Base-by-base conservation (phyloP, 306 rosid species). In the Casuarina equisetifolia region DNA sequence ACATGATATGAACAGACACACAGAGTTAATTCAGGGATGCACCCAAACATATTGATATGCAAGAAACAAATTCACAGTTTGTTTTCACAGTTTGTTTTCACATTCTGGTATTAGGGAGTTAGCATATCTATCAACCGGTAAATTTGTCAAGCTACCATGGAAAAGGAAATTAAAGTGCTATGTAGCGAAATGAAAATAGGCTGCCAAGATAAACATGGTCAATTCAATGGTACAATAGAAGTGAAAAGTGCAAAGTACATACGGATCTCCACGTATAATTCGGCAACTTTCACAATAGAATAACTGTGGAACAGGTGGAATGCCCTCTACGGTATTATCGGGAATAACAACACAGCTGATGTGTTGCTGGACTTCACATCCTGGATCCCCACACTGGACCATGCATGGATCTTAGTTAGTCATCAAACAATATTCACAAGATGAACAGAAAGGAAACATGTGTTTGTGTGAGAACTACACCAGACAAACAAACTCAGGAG, bases 231-330 rank as follows among this genome's bases (percentile, higher is more conserved):
- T 6, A 35, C 13, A 67, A 42, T 39, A 40, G 8, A 6, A 39
- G n/a, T 1, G 50, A 50, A 6, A 63, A 63, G 15, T 63, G 9
- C 19, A 63, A 0, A 9, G n/a, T 67, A 67, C 71, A 67, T 67
- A 67, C 71, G 71, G 71, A 67, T 67, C 71, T 15, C 50, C 71
- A n/a, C 51, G 71, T 67, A 40, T 40, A 17, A 67, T 67, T 67
- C 71, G 71, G 15, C 71, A 67, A 10, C 9, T 42, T 42, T 42
- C 71, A 42, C 71, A 67, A 42, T 67, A 67, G 71, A 67, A 66
- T 42, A 66, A 62, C 35, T 43, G 25, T 5, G 71, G 71, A 42
- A 67, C 32, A 15, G 71, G 50, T 67, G 50, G 71, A 43, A 17
- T 42, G 32, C 36, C 71, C 71, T 66, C 71, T 50, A 42, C 5